phyloP scores from a whole-genome alignment of 2,329 filamentous ascomycete genomes.

The Neofusicoccum kwambonambiense region DNA sequence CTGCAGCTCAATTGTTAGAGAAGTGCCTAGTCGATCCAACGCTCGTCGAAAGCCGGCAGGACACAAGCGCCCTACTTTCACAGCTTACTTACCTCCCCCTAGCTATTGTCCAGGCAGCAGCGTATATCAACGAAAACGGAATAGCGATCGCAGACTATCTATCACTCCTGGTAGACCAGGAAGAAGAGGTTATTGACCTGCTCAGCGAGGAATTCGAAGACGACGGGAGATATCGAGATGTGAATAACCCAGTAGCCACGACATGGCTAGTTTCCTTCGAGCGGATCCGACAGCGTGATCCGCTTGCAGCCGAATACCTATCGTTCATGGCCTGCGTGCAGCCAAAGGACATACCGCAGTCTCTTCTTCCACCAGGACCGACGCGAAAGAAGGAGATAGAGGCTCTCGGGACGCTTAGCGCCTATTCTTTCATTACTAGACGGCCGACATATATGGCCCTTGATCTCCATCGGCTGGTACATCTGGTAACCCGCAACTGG shows the following conservation, averaged over 20 bases:
- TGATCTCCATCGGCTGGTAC: constrained; percentile 36
- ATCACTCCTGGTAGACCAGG: constrained; percentile 24
- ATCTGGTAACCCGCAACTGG: constrained; percentile 27
- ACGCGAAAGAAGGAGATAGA: constrained; percentile 25
- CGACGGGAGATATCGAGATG: constrained; percentile 27
- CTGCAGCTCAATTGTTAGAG: constrained; percentile 19
- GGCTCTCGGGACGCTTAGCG: constrained; percentile 34
- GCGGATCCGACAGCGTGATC: constrained; percentile 30
- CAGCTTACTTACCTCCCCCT: constrained; percentile 22
- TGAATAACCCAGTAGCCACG: constrained; percentile 34
- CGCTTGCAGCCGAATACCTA: constrained; percentile 35
- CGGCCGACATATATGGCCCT: constrained; percentile 21
- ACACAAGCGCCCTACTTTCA: too few species aligned
- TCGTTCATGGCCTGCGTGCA: constrained; percentile 29
- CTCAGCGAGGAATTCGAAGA: constrained; percentile 36
- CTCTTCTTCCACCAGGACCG: constrained; percentile 28
- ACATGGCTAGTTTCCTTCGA: constrained; percentile 41
- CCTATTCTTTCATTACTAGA: constrained; percentile 32
- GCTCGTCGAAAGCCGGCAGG: constrained; percentile 27
- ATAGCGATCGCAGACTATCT: constrained; percentile 20
- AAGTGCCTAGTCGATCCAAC: constrained; percentile 15
- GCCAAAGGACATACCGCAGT: constrained; percentile 29
- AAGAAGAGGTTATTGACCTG: constrained; percentile 30
- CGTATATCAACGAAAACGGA: constrained; percentile 35
- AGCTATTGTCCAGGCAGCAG: constrained; percentile 22